A percentile compares a stretch with the other conserved stretches of the same genome.
Conservation (phyloP, 2,329 filamentous ascomycete genomes). For the Ophiostoma ulmi region DNA sequence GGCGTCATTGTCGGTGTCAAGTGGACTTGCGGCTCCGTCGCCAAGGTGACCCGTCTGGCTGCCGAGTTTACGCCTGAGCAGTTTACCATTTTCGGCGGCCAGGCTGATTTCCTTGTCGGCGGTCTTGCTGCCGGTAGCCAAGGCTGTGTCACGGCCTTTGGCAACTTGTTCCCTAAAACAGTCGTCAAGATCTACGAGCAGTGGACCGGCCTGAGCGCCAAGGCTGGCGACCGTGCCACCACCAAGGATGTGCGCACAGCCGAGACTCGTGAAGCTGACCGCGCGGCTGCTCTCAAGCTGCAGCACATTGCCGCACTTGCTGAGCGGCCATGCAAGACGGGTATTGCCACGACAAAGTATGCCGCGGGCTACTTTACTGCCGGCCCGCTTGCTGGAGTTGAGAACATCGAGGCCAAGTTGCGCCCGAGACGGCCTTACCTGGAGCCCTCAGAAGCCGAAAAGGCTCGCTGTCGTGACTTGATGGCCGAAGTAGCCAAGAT, state of each 20-base stretch:
- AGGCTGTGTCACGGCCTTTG: conserved; percentile 59
- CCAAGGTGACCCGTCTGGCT: conserved; percentile 61
- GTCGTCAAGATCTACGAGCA: conserved; percentile 55
- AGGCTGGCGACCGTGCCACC: background rate
- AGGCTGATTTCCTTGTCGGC: conserved; percentile 64
- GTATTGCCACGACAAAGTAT: conserved; percentile 65
- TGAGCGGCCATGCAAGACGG: conserved; percentile 60
- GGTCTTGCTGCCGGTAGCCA: conserved; percentile 54
- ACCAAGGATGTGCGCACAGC: conserved; percentile 22
- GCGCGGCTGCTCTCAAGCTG: conserved; percentile 54
- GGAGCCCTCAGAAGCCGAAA: conserved; percentile 41
- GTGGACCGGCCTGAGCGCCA: conserved; percentile 37
- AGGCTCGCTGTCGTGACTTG: conserved; percentile 38
- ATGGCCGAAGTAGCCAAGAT: conserved; percentile 44
- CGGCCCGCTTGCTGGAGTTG: conserved; percentile 48
- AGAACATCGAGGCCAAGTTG: conserved; percentile 53
- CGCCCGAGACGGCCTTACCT: conserved; percentile 59
- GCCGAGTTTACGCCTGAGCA: conserved; percentile 46
- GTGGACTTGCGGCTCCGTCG: conserved; percentile 65
- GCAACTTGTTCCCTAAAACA: conserved; percentile 56
- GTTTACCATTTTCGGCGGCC: conserved; percentile 67
- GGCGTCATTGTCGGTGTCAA: conserved; percentile 28
- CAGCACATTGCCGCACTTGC: conserved; percentile 60
- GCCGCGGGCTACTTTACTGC: conserved; percentile 59
- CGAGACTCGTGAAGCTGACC: conserved; percentile 43